Evolutionary conservation across 805 yeast species (phyloP), one percentile per base, ranked within the genome.

Genomic region (Ogataea methanolica): DNA sequence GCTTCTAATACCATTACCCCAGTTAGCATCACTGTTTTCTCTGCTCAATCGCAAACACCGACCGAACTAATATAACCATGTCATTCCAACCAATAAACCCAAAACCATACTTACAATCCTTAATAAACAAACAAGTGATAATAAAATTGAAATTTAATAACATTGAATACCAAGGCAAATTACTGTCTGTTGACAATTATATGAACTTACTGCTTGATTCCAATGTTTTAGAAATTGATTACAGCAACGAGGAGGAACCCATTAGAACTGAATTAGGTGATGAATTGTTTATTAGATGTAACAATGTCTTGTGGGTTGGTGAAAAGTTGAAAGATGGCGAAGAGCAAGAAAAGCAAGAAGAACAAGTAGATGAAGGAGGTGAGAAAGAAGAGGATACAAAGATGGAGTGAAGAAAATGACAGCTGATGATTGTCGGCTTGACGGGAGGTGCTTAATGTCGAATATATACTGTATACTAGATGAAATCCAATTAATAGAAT

Each of bases 131-230:
- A 49, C 73, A 70, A 33, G 90, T 92, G 12, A 69, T 82, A 12
- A 92, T 94, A 19, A 79, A 90, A 48, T 75, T 94, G 52, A 94
- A 94, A 63, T 94, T 96, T 85, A 92, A 90, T 60, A 79, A 79
- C 54, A 86, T 96, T 11, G 96, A 90, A 64, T 94, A 94, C 66
- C 78, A 72, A 49, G 99, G 99, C 1, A 76, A 66, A 19, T 74
- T 94, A 39, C 67, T 82, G 4, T 81, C 96, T 1, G 85, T 88
- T 22, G 99, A 94, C 63, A 87, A 88, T 58, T 94, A 94, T 68
- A 92, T 94, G 92, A 94, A 94, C 58, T 54, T 94, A 33, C 90
- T 87, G 60, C 67, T 91, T 37, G 83, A 78, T 34, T 77, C 82
- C 29, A 80, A 65, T 34, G 73, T 80, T 2, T 50, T 54, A 29